phyloP scores from a whole-genome alignment of 2,329 filamentous ascomycete species.

The Ceratocystiopsis sp. region DNA sequence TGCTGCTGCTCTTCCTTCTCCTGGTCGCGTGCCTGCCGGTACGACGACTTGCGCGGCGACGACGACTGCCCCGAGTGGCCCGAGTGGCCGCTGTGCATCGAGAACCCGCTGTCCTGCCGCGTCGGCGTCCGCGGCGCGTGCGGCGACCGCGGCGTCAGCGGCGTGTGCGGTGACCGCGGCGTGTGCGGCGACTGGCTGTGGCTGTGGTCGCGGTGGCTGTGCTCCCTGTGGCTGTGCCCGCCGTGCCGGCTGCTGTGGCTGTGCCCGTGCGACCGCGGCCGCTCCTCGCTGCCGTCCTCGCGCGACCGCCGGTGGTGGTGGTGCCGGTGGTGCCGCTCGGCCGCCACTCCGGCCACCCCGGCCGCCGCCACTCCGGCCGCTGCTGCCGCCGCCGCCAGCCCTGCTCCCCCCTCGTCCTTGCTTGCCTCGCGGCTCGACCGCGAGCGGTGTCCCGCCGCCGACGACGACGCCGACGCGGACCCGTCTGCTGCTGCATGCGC shows the following conservation, averaged over 20 bases:
- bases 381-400: constrained; percentile 13
- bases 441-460: constrained; percentile 13
- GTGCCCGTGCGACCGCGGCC: too few relatives aligned
- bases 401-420: constrained; percentile 14
- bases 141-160: constrained; percentile 19
- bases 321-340: constrained; percentile 14
- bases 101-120: constrained; percentile 28
- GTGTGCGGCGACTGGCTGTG: too few relatives aligned
- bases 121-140: constrained; percentile 23
- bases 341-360: neutral
- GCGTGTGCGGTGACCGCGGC: constrained; percentile 19
- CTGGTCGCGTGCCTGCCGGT: neutral
- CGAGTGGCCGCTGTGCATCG: constrained; percentile 8
- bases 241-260: constrained; percentile 8
- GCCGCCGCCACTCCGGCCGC: constrained; percentile 1
- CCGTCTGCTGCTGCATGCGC: constrained; percentile 36
- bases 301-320: constrained; percentile 14
- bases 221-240: constrained; percentile 14
- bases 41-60: constrained; percentile 7
- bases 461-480: constrained; percentile 18
- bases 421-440: constrained; percentile 16
- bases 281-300: too few relatives aligned
- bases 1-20: neutral
- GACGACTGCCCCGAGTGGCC: neutral
- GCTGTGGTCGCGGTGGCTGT: constrained; percentile 15